Conservation (phyloP, 257 asterid species). For the Lycium ferocissimum region DNA sequence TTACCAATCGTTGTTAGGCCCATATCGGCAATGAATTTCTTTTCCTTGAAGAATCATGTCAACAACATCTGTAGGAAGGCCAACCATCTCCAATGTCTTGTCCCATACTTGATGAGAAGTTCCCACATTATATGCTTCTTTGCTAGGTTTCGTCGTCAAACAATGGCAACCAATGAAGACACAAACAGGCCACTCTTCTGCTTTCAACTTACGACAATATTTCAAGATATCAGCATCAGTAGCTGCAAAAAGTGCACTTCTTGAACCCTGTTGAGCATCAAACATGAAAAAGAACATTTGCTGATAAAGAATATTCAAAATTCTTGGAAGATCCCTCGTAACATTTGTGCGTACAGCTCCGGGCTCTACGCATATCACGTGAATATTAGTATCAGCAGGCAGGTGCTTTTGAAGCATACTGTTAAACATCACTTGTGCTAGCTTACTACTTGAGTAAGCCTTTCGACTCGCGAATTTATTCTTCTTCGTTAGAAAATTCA, state of each 20-base stretch:
- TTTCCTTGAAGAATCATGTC: constrained; percentile 36
- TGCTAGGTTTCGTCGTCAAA: constrained; percentile 30
- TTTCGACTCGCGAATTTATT: constrained; percentile 71
- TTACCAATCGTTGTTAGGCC: neutral
- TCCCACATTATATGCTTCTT: constrained; percentile 26
- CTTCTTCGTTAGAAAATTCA: constrained; percentile 85
- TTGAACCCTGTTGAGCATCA: constrained; percentile 38
- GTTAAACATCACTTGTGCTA: constrained; percentile 92
- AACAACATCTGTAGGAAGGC: constrained; percentile 33
- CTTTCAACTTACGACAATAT: constrained; percentile 31
- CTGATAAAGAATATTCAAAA: constrained; percentile 29
- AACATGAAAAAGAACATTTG: constrained; percentile 28
- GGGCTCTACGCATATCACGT: constrained; percentile 78
- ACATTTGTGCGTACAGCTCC: constrained; percentile 96
- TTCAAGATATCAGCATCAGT: constrained; percentile 29
- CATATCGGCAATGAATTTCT: constrained; percentile 30
- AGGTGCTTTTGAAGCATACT: constrained; percentile 82
- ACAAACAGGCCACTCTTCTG: constrained; percentile 28
- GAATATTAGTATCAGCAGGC: constrained; percentile 86
- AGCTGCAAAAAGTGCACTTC: constrained; percentile 42
- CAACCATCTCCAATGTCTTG: constrained; percentile 37
- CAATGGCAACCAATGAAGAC: constrained; percentile 33
- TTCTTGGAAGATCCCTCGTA: constrained; percentile 53
- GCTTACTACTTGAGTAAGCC: constrained; percentile 82
- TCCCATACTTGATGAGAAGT: constrained; percentile 32